phyloP scores from a whole-genome alignment of 176 grass and related monocot species.

The Olyra latifolia region DNA sequence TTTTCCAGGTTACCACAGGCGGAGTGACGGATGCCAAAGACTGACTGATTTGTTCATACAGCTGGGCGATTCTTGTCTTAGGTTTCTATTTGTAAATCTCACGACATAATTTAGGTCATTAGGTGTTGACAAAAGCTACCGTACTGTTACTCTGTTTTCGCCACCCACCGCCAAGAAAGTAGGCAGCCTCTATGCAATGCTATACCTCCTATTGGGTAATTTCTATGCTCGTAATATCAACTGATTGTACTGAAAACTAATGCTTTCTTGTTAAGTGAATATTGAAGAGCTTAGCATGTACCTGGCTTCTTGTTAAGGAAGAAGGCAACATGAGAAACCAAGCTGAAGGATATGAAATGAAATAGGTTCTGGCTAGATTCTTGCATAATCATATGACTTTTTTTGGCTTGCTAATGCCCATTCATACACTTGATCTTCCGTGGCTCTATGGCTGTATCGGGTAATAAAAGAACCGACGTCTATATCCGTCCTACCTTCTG shows the following conservation, averaged over 20 bases:
- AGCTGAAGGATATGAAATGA: conserved; percentile 1
- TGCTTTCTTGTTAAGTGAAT: neutral
- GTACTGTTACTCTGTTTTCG: conserved; percentile 8
- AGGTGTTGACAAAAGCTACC: neutral
- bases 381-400: no score
- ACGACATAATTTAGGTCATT: neutral
- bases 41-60: conserved; percentile 36
- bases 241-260: conserved; percentile 6
- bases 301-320: neutral
- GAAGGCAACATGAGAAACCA: neutral
- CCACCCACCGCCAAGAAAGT: neutral
- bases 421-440: no score
- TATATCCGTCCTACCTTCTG: no score
- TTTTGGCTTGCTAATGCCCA: no score
- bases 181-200: neutral
- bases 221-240: neutral
- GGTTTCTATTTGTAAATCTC: neutral
- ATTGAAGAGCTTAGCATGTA: neutral
- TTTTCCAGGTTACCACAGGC: conserved; percentile 91
- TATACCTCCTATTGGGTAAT: neutral
- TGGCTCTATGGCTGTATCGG: no score
- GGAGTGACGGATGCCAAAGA: conserved; percentile 84
- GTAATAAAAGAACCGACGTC: no score
- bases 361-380: no score
- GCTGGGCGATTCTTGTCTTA: conserved; percentile 16